A percentile compares a stretch with the other conserved stretches of the same genome.
Evolutionary conservation across 2,329 filamentous ascomycete species (phyloP).

Genomic region (Chalaropsis ovoidea): DNA sequence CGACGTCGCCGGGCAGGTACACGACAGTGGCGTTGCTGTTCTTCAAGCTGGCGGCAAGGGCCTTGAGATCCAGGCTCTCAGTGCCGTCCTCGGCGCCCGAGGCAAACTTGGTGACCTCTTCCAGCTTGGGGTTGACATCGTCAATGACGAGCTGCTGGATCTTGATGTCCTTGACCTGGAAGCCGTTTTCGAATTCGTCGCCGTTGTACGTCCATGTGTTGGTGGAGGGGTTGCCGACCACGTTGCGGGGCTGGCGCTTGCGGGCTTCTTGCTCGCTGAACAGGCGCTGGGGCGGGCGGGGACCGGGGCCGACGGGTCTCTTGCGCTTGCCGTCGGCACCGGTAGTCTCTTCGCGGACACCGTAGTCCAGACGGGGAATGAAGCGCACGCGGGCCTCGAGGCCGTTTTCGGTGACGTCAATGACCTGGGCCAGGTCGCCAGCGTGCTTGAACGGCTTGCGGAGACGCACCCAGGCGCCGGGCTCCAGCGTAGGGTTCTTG

Average conservation of each 20-base stretch:
- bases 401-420: constrained; percentile 87
- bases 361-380: constrained; percentile 87
- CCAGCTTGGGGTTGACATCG: constrained; percentile 83
- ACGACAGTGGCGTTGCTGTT: constrained; percentile 69
- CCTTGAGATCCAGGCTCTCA: constrained; percentile 84
- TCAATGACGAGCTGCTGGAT: constrained; percentile 76
- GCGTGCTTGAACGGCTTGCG: constrained; percentile 69
- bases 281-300: constrained; percentile 72
- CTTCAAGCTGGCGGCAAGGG: constrained; percentile 80
- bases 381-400: constrained; percentile 77
- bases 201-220: constrained; percentile 77
- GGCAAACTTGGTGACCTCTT: constrained; percentile 92
- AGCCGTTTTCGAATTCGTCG: constrained; percentile 86
- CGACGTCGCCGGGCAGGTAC: constrained; percentile 87
- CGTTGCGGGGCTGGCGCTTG: constrained; percentile 62
- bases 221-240: constrained; percentile 60
- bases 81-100: constrained; percentile 82
- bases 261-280: constrained; percentile 91
- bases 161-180: constrained; percentile 87
- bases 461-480: constrained; percentile 85
- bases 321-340: constrained; percentile 66
- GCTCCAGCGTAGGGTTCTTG: constrained; percentile 74
- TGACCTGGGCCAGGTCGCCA: constrained; percentile 81
- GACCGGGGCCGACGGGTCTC: constrained; percentile 50
- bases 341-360: constrained; percentile 63